phyloP scores from a whole-genome alignment of 2,329 filamentous ascomycete genomes.

The Pseudogymnoascus sp. region DNA sequence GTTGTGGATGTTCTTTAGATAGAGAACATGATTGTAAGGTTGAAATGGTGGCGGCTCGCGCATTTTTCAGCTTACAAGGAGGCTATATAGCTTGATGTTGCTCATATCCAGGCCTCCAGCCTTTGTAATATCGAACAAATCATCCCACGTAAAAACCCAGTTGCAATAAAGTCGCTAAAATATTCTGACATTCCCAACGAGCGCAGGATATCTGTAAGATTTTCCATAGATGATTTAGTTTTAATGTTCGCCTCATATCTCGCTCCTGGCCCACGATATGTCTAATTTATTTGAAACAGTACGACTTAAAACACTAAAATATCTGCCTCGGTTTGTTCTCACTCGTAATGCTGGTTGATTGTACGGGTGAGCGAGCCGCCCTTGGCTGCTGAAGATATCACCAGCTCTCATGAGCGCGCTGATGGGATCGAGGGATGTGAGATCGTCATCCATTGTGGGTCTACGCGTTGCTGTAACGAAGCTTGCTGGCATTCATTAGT shows the following conservation, averaged over 20 bases:
- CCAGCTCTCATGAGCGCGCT: slow-evolving; percentile 49
- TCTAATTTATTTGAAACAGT: no score
- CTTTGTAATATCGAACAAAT: background rate
- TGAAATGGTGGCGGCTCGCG: no score
- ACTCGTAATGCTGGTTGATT: no score
- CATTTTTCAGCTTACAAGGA: no score
- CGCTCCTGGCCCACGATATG: no score
- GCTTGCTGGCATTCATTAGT: no score
- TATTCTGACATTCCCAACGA: background rate
- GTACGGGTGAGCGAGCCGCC: background rate
- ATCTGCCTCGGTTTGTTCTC: no score
- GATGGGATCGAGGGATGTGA: slow-evolving; percentile 43
- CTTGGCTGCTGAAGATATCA: slow-evolving; percentile 39
- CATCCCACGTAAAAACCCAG: background rate
- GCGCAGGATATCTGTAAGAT: background rate
- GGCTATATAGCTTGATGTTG: no score
- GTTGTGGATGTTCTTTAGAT: background rate
- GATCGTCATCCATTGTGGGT: slow-evolving; percentile 22
- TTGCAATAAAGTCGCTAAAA: background rate
- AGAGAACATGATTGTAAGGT: no score
- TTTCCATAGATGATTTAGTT: background rate
- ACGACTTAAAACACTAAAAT: no score
- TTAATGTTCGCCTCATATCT: no score
- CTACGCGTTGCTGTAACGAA: no score
- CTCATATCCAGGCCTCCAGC: background rate